Base-by-base conservation (phyloP, 2,329 filamentous ascomycete species). In the Fusarium sp. region DNA sequence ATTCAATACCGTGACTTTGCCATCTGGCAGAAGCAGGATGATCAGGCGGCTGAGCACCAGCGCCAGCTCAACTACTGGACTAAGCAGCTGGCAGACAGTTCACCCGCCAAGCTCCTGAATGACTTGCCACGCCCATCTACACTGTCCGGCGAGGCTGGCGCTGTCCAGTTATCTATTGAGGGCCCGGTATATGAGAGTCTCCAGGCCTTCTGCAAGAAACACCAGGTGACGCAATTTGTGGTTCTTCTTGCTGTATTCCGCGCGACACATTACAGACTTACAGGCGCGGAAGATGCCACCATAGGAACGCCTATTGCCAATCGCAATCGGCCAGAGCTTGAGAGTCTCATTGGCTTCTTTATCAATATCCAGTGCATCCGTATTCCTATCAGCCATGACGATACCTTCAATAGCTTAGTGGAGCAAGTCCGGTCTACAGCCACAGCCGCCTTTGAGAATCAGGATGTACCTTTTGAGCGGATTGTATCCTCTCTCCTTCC, bases 1-100 rank as follows among this genome's bases (percentile, higher is more conserved):
- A 76, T 79, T 13, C 71, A 79, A 25, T 80, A 80, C 62, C 67
- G 72, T 6, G 78, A 80, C 62, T 79, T 69, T 37, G 49, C 78
- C 2, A 21, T 49, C 1, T 80, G 78, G 77, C 76, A 80, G 28
- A 75, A 69, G 52, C 43, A 70, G 23, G 23, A 69, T 3, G 30
- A 30, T 6, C 74, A 78, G 16, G 62, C 47, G 3, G 62, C 32
- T 11, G 63, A 73, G 15, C 71, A 78, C 7, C 32, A 76, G 32
- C 52, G 33, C 13, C 78, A 80, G n/a, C 52, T 79, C 2, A 37
- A 64, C 5, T 78, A 80, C 49, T 79, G 77, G 78, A 54, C 43
- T 9, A n/a, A 56, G 6, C 71, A 77, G 18, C 66, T 78, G 19
- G 46, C 56, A 8, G 58, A 67, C 1, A 73, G 67, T 21, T 52